phyloP scores from a whole-genome alignment of 2,329 filamentous ascomycete genomes.

The Diaporthe vaccinii region DNA sequence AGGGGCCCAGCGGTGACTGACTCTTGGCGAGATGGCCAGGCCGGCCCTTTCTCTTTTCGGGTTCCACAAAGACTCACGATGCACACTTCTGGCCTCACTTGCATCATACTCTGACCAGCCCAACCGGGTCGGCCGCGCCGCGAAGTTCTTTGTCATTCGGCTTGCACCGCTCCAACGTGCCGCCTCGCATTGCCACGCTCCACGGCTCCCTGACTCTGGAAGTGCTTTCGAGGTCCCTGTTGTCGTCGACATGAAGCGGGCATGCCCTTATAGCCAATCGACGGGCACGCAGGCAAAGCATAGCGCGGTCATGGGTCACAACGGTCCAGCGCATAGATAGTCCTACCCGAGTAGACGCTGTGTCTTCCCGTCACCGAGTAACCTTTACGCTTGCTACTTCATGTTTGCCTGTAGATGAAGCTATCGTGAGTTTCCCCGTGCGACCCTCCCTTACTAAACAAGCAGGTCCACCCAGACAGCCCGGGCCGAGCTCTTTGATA shows the following conservation, averaged over 20 bases:
- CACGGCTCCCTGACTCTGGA: neutral
- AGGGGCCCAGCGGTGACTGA: conserved; percentile 24
- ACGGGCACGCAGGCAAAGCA: neutral
- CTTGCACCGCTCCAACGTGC: conserved; percentile 12
- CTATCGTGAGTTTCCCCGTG: conserved; percentile 33
- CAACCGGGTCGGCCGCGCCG: conserved; percentile 7
- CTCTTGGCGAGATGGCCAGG: conserved; percentile 34
- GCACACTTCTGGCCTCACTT: conserved; percentile 37
- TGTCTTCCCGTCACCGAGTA: neutral
- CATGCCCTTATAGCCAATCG: conserved; percentile 6
- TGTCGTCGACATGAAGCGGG: neutral
- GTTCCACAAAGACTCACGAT: conserved; percentile 35
- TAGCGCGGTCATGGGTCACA: neutral
- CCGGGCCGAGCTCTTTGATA: neutral
- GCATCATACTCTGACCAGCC: conserved; percentile 36
- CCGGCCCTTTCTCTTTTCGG: conserved; percentile 29
- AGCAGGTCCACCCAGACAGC: neutral
- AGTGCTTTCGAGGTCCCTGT: neutral
- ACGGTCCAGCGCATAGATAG: neutral
- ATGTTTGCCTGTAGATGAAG: conserved; percentile 22
- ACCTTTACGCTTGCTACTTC: neutral
- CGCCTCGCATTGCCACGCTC: conserved; percentile 3
- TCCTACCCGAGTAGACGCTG: conserved; percentile 3
- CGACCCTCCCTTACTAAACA: conserved; percentile 26
- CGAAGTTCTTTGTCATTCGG: neutral